Evolutionary conservation across 1,284 basidiomycete species (phyloP), one percentile per base, ranked within the genome.

Genomic region (Gymnopus androsaceus): DNA sequence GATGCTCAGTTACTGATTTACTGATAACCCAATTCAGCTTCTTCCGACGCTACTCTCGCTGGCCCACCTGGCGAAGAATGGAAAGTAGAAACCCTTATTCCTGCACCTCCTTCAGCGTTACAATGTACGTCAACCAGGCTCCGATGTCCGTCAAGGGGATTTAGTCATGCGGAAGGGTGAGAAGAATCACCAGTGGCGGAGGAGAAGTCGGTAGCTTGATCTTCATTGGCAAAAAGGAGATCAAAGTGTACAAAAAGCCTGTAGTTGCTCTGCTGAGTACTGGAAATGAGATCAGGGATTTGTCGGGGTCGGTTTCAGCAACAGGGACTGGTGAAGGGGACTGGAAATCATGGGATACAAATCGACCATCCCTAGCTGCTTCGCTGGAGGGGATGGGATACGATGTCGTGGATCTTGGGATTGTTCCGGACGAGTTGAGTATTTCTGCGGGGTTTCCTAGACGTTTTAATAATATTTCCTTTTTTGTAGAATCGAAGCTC

Each of bases 201-300:
- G 93, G 93, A 1, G 93, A 95, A 66, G 80, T 95, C n/a, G 93
- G 92, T 4, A 88, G 92, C 1, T 69, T 95, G 17, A 81, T 85
- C 3, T 94, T 94, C 64, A 82, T 95, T 3, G 92, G 92, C 6
- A 73, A 83, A 47, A 82, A 77, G 63, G 77, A 85, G 77, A 91
- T 90, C 3, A 69, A 74, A 5, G 89, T 92, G 2, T 78, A 80
- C 61, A 80, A 76, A 51, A 90, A 87, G 63, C 93, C 93, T 0
- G 71, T 83, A 0, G 83, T 95, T 0, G 93, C 90, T 0, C 71
- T 95, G 44, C 69, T 95, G 53, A 93, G 90, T 64, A 95, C 93
- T 0, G 93, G 93, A 0, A 91, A 94, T 66, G 93, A 95, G 66
- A 73, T 95, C 15, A 63, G 86, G 21, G 88, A 94, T 58, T 64